Evolutionary conservation across 257 asterid species (phyloP), one percentile per base, ranked within the genome.

Genomic region (Apocynum venetum): DNA sequence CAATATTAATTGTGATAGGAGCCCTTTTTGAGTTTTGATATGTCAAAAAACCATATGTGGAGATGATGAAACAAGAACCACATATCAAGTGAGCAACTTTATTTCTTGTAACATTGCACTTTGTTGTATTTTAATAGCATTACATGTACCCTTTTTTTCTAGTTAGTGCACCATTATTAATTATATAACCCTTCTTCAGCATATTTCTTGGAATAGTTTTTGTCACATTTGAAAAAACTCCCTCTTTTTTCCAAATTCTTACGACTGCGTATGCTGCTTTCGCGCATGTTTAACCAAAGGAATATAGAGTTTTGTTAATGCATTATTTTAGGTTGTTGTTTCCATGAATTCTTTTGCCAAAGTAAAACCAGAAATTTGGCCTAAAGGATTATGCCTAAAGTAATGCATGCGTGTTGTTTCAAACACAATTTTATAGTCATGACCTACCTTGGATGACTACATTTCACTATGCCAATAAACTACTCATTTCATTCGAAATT

Each of bases 121-220:
- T 72, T 51, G 36, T 19, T 73, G 17, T 61, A 38, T 78, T 78
- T 74, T 47, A 74, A 66, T 75, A 44, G 17, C 20, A 44, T 17
- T 9, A 79, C 77, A 19, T 2, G 44, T 52, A 8, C 8, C 20
- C 17, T 15, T 78, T 81, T 80, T 49, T 61, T 36, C 14, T 4
- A 77, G 70, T 43, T 74, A 80, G 85, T 88, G 89, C 79, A 73
- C 75, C 31, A 25, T 25, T 25, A 25, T 25, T 25, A 25, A 25
- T 25, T 25, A 80, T 70, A 52, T 35, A 44, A 75, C 74, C 78
- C 66, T 79, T 64, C 79, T 78, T 74, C 41, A 71, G 78, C 70
- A 3, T 52, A 36, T 69, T 49, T 46, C 63, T 41, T 36, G 44
- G 64, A 55, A 78, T 56, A 17, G 31, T 38, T 51, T 51, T 19